Evolutionary conservation across 345 rosid species (phyloP).

Genomic region (Hypericum perforatum): DNA sequence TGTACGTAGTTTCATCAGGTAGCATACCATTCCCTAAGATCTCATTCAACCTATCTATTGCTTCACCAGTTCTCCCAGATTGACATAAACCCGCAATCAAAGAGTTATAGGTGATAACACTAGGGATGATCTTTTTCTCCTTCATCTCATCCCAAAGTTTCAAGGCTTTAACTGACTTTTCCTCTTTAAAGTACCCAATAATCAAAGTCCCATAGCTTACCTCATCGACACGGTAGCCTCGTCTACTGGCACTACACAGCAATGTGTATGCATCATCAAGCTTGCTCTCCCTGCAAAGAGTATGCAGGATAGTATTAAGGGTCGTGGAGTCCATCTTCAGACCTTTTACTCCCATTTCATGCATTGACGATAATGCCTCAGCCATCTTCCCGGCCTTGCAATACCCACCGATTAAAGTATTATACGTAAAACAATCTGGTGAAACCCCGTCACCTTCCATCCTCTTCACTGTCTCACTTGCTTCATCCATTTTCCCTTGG

Average conservation of each 20-base stretch:
- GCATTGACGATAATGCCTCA: constrained; percentile 57
- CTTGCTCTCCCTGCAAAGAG: constrained; percentile 50
- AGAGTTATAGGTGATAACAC: constrained; percentile 52
- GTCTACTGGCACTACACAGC: constrained; percentile 41
- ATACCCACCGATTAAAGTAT: constrained; percentile 51
- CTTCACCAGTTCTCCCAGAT: constrained; percentile 52
- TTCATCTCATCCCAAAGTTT: constrained; percentile 82
- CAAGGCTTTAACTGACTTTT: constrained; percentile 35
- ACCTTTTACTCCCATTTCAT: constrained; percentile 61
- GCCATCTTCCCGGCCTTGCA: constrained; percentile 54
- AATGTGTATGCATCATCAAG: constrained; percentile 46
- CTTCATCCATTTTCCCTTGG: constrained; percentile 67
- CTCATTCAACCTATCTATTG: constrained; percentile 58
- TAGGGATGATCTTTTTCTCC: constrained; percentile 53
- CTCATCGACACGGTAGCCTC: constrained; percentile 70
- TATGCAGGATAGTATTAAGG: constrained; percentile 56
- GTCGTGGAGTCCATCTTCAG: constrained; percentile 62
- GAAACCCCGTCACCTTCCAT: constrained; percentile 53
- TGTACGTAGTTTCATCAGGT: constrained; percentile 57
- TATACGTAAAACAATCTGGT: constrained; percentile 59
- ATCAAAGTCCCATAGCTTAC: constrained; percentile 74
- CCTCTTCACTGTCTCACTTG: constrained; percentile 27
- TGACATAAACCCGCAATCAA: constrained; percentile 61
- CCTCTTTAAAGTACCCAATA: constrained; percentile 51
- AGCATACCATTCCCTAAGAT: constrained; percentile 48